phyloP scores from a whole-genome alignment of 169 alveolate genomes.

The Eimeria sp. region DNA sequence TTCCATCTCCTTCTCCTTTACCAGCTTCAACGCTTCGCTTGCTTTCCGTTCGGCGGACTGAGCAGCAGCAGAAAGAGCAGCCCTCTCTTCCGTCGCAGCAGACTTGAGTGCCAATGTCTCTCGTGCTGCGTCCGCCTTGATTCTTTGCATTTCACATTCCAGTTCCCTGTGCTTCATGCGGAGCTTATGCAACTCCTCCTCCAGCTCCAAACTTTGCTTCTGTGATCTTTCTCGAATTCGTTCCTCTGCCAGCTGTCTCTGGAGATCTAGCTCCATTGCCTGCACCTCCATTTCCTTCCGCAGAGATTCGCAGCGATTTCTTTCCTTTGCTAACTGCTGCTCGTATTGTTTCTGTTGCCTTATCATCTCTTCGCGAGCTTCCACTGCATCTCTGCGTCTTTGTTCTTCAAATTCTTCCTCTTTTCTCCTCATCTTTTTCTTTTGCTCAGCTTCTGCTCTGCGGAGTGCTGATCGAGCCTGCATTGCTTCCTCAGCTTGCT shows the following conservation, averaged over 20 bases:
- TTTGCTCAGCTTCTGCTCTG: conserved; percentile 35
- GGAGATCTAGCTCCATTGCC: conserved; percentile 65
- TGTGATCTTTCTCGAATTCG: conserved; percentile 19
- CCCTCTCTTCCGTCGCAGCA: conserved; percentile 43
- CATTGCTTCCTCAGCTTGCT: conserved; percentile 76
- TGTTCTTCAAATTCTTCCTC: conserved; percentile 76
- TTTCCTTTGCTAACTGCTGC: conserved; percentile 67
- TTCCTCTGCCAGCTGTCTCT: conserved; percentile 61
- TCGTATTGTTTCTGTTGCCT: conserved; percentile 46
- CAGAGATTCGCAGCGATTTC: conserved; percentile 64
- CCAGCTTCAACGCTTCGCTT: conserved; percentile 26
- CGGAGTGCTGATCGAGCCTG: conserved; percentile 68
- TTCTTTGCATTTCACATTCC: conserved; percentile 31
- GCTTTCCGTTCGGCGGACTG: conserved; percentile 71
- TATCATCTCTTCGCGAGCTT: conserved; percentile 55
- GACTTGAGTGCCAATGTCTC: conserved; percentile 71
- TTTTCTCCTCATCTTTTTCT: conserved; percentile 41
- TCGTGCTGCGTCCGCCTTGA: conserved; percentile 52
- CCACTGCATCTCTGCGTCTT: conserved; percentile 37
- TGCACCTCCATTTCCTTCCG: conserved; percentile 71
- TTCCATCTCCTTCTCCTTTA: conserved; percentile 49
- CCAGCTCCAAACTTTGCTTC: conserved; percentile 39
- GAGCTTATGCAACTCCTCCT: conserved; percentile 47
- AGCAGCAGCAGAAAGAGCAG: conserved; percentile 59
- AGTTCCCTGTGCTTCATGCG: conserved; percentile 64